Evolutionary conservation across 1,284 basidiomycete species (phyloP).

Genomic region (Moesziomyces antarcticus): DNA sequence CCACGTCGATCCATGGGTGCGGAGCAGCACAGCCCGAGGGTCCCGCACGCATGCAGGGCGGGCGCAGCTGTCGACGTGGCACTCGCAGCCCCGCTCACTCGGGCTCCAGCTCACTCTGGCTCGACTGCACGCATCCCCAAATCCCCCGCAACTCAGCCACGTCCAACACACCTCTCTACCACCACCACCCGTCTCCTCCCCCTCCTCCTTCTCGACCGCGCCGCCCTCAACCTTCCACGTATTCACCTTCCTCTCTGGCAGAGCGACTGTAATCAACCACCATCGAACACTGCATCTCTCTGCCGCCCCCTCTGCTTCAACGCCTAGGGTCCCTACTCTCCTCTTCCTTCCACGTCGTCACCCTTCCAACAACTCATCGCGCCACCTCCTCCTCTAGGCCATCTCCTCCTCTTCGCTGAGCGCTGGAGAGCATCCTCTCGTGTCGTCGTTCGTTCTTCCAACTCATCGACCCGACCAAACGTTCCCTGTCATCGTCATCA

Average conservation of each 20-base stretch:
- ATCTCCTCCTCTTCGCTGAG: conserved; percentile 48
- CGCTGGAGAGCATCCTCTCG: conserved; percentile 20
- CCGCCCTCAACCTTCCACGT: conserved; percentile 27
- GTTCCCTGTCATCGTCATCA: conserved; percentile 12
- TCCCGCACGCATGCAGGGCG: neutral
- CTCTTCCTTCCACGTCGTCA: neutral
- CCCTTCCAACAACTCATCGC: conserved; percentile 2
- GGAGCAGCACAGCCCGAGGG: conserved; percentile 8
- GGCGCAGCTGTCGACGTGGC: neutral
- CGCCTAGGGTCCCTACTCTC: conserved; percentile 14
- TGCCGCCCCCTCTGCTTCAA: conserved; percentile 28
- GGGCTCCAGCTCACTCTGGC: too few relatives aligned
- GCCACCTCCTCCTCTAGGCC: neutral
- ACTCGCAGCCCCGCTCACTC: too few relatives aligned
- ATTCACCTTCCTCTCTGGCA: conserved; percentile 2
- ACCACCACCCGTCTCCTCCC: conserved; percentile 14
- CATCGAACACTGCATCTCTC: conserved; percentile 5
- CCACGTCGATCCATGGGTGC: conserved; percentile 40
- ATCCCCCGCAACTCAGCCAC: neutral
- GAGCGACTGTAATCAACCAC: neutral
- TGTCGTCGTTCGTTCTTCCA: neutral
- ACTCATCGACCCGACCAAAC: conserved; percentile 4
- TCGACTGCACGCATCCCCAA: conserved; percentile 1
- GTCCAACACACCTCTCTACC: conserved; percentile 7
- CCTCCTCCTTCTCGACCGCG: neutral